A percentile compares a stretch with the other conserved stretches of the same genome.
Conservation (phyloP, 495 filamentous ascomycete genomes). For the Aspergillus hancockii region DNA sequence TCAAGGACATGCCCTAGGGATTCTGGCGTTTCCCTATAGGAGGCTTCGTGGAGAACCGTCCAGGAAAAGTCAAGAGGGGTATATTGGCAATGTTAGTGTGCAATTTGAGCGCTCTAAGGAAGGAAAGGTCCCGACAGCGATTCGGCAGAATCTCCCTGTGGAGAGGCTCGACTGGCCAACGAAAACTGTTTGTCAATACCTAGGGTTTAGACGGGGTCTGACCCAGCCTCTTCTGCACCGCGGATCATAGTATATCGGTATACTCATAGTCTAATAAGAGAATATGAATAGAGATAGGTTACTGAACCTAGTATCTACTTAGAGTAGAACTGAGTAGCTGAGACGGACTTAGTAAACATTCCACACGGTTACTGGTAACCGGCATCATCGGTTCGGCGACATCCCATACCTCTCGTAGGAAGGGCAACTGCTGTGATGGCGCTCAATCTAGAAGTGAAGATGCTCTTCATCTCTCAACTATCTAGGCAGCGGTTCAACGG, state of each 20-base stretch:
- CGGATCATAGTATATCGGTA: background rate
- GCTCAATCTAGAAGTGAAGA: slow-evolving; percentile 1
- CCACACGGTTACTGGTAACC: too few species aligned
- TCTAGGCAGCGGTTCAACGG: background rate
- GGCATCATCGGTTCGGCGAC: too few species aligned
- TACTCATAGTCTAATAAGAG: slow-evolving; percentile 2
- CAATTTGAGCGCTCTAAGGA: background rate
- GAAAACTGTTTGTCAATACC: slow-evolving; percentile 8
- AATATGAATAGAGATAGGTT: background rate
- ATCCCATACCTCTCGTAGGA: too few species aligned
- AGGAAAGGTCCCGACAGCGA: background rate
- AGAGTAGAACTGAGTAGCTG: background rate
- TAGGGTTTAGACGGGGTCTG: background rate
- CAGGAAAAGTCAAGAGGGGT: slow-evolving; percentile 3
- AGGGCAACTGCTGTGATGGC: background rate
- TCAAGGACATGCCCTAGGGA: slow-evolving; percentile 9
- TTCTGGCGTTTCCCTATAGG: slow-evolving; percentile 4
- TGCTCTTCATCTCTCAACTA: background rate
- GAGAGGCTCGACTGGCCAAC: slow-evolving; percentile 8
- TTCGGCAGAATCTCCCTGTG: slow-evolving; percentile 5
- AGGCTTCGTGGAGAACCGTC: slow-evolving; percentile 7
- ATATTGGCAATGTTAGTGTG: slow-evolving; percentile 6
- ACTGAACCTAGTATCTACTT: background rate
- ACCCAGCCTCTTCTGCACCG: too few species aligned
- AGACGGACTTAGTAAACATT: background rate